A percentile compares a stretch with the other conserved stretches of the same genome.
These are phyloP conservation scores for Hydnum rufescens DNA, from an alignment of 768 basidiomycete species.

Conservation along the genomic window DNA sequence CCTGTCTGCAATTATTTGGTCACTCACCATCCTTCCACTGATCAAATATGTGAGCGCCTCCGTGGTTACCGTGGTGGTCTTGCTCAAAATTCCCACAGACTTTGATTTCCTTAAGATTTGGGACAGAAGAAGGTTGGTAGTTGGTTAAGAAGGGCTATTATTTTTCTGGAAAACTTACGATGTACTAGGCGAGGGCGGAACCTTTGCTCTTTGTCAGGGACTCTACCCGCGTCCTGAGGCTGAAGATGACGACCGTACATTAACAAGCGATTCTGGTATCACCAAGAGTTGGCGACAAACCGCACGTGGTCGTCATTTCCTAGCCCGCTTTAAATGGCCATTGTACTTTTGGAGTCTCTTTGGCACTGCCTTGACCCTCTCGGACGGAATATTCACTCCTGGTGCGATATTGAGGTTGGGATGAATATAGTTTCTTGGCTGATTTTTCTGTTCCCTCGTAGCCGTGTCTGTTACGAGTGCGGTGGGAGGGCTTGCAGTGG, in stretches of 20 bases:
- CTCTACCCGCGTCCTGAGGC: slow-evolving; percentile 30
- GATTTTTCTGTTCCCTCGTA: background rate
- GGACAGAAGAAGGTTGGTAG: slow-evolving; percentile 28
- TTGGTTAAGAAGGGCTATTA: background rate
- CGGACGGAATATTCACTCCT: slow-evolving; percentile 48
- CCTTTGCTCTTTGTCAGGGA: slow-evolving; percentile 44
- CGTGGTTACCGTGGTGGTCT: background rate
- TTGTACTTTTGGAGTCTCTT: background rate
- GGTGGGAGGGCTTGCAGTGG: slow-evolving; percentile 45
- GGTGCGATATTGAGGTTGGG: background rate
- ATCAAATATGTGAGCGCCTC: slow-evolving; percentile 35
- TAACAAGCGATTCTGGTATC: slow-evolving; percentile 26
- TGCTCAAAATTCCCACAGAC: slow-evolving; percentile 19
- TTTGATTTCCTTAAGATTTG: slow-evolving; percentile 29
- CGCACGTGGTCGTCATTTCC: background rate
- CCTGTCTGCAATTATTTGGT: slow-evolving; percentile 46
- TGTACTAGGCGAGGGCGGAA: slow-evolving; percentile 48
- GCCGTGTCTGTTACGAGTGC: slow-evolving; percentile 52
- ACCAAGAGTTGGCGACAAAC: background rate
- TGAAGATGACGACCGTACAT: slow-evolving; percentile 30
- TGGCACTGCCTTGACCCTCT: slow-evolving; percentile 41
- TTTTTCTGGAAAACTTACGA: slow-evolving; percentile 4
- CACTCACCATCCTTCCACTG: slow-evolving; percentile 37
- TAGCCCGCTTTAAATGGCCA: background rate
- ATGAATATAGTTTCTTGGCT: background rate